Base-by-base conservation (phyloP, 106 monocot species). In the Narthecium ossifragum region DNA sequence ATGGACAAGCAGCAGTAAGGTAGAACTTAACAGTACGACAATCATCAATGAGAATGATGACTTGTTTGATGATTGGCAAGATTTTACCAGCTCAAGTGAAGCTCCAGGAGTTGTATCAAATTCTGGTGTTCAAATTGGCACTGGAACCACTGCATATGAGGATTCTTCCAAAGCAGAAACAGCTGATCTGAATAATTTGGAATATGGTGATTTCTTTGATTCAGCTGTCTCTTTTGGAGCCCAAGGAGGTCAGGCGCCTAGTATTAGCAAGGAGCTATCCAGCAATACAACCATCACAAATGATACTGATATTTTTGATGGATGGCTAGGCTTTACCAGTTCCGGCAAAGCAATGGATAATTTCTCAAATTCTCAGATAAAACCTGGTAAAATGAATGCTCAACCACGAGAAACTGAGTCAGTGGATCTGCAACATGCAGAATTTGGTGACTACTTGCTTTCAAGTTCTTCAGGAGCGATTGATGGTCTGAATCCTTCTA, bases 61-160 rank as follows among this genome's bases (percentile, higher is more conserved):
- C 54, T 34, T 54, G 34, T 84, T 70, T 75, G 73, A 84, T 54
- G 66, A 46, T 64, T 74, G 68, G 77, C 73, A 77, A 60, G 70
- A 74, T 70, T 68, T 81, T 67, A 63, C 60, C 20, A 52, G 55
- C 55, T 67, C 68, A 33, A 54, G 32, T 59, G 50, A 40, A 73
- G 53, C 37, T 59, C 57, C 33, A 7, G 38, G 43, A 34, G 37
- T 29, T 57, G 31, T 27, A 34, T 59, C 46, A 48, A 67, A 48
- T 70, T 36, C 57, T 10, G 46, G 33, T 31, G 12, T 46, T 66
- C 53, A 65, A 60, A 49, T 34, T 52, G 54, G 21, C 61, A 23
- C 11, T 18, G 23, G 28, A 21, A 25, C 8, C n/a, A 26, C 51
- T 55, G 34, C 46, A 57, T 8, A 60, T 55, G 61, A 63, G 20